phyloP scores from a whole-genome alignment of 2,329 filamentous ascomycete genomes.

The Claviceps monticola region DNA sequence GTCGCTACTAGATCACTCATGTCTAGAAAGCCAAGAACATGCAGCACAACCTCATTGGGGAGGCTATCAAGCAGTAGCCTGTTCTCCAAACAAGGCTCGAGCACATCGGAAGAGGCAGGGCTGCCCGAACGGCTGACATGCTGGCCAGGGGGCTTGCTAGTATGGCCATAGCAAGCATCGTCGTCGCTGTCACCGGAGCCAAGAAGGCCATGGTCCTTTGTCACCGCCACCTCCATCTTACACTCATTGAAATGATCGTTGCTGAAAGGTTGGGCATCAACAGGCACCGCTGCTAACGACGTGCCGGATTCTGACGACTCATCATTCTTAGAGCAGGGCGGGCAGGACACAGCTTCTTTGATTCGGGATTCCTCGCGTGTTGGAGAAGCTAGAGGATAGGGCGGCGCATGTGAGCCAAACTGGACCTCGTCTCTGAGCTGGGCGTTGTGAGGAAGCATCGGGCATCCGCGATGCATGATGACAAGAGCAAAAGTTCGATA shows the following conservation, averaged over 20 bases:
- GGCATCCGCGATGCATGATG: conserved; percentile 5
- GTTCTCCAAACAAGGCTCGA: background rate
- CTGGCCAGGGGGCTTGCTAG: background rate
- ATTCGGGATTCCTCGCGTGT: background rate
- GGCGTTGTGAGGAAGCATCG: background rate
- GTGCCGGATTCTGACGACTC: conserved; percentile 1
- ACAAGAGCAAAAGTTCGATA: conserved; percentile 4
- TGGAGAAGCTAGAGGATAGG: background rate
- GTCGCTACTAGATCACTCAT: conserved; percentile 40
- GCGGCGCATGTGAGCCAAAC: background rate
- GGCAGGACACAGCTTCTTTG: background rate
- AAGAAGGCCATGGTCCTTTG: background rate
- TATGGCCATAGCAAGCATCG: background rate
- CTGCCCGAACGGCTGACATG: background rate
- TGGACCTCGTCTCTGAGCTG: conserved; percentile 1
- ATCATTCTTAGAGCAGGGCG: background rate
- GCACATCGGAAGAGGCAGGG: background rate
- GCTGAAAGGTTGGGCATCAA: background rate
- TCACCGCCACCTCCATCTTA: background rate
- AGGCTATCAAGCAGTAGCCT: conserved; percentile 24
- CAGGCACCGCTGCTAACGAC: background rate
- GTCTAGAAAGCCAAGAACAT: conserved; percentile 42
- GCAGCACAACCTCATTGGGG: conserved; percentile 42
- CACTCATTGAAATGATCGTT: background rate
- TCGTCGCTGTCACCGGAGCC: background rate